Percentiles rank a stretch among this genome's conserved stretches.
These are phyloP conservation scores for Takashimella tepidaria DNA, from an alignment of 1,284 basidiomycete genomes.

Conservation along the genomic window DNA sequence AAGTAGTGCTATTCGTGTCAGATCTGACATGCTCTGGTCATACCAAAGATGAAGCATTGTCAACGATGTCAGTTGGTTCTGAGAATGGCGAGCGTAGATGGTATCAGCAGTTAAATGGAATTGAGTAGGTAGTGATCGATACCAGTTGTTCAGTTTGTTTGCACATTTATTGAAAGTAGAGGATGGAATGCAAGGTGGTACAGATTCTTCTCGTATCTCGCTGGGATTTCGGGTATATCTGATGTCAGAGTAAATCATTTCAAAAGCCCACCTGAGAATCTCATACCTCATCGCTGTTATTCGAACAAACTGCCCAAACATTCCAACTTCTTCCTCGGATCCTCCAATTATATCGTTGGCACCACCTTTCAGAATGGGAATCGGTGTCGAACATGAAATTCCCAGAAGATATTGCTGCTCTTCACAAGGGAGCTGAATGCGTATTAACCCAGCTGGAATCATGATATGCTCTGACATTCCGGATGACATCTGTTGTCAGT, in stretches of 20 bases:
- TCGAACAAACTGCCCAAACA: conserved; percentile 15
- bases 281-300: conserved; percentile 12
- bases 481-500: too few relatives aligned
- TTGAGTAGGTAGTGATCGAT: conserved; percentile 10
- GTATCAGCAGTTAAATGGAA: conserved; percentile 17
- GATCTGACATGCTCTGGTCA: conserved; percentile 14
- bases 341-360: background rate
- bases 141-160: conserved; percentile 13
- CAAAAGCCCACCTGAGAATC: conserved; percentile 10
- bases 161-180: conserved; percentile 7
- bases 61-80: conserved; percentile 17
- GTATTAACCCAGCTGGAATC: conserved; percentile 1
- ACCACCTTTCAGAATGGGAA: conserved; percentile 7
- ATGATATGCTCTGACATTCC: too few relatives aligned
- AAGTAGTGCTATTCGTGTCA: conserved; percentile 15
- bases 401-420: conserved; percentile 14
- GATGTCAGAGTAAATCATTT: conserved; percentile 9
- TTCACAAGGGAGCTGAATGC: conserved; percentile 12
- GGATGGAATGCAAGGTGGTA: conserved; percentile 13
- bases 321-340: conserved; percentile 10
- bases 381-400: conserved; percentile 6
- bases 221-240: too few relatives aligned
- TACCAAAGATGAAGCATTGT: conserved; percentile 25
- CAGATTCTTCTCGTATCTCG: too few relatives aligned
- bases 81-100: conserved; percentile 15